Evolutionary conservation across 768 basidiomycete species (phyloP).

Genomic region (Trametopsis cervina): DNA sequence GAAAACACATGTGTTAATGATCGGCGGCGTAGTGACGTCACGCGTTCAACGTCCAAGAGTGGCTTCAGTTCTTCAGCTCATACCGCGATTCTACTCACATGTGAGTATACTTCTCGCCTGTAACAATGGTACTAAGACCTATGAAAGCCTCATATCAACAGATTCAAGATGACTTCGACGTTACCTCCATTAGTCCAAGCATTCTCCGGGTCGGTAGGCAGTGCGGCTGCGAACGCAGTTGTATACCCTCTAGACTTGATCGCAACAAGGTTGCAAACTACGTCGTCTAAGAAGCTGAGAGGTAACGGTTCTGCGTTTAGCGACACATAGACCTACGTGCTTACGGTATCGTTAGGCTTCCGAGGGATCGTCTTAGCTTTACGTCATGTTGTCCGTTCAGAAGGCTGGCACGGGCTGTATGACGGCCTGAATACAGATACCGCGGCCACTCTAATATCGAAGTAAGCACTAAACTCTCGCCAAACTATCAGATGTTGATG

Average conservation of each 20-base stretch:
- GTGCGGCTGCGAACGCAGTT: constrained; percentile 43
- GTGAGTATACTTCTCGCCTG: too few relatives aligned
- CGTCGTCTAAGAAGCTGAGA: constrained; percentile 14
- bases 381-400: constrained; percentile 28
- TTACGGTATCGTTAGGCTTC: constrained; percentile 18
- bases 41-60: too few relatives aligned
- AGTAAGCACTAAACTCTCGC: constrained; percentile 31
- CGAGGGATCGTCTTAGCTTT: constrained; percentile 27
- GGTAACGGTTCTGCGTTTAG: constrained; percentile 8
- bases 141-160: too few relatives aligned
- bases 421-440: constrained; percentile 46
- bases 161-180: constrained; percentile 51
- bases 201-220: constrained; percentile 48
- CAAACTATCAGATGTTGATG: too few relatives aligned
- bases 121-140: too few relatives aligned
- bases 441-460: constrained; percentile 45
- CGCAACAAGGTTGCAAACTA: constrained; percentile 37
- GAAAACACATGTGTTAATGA: too few relatives aligned
- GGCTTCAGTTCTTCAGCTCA: too few relatives aligned
- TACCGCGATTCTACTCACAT: too few relatives aligned
- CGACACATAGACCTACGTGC: neutral
- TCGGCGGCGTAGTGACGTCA: too few relatives aligned
- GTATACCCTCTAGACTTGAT: constrained; percentile 57
- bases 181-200: constrained; percentile 57
- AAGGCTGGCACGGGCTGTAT: constrained; percentile 42